Conservation (phyloP, 2,329 filamentous ascomycete species). For the Trichoderma afroharzianum region DNA sequence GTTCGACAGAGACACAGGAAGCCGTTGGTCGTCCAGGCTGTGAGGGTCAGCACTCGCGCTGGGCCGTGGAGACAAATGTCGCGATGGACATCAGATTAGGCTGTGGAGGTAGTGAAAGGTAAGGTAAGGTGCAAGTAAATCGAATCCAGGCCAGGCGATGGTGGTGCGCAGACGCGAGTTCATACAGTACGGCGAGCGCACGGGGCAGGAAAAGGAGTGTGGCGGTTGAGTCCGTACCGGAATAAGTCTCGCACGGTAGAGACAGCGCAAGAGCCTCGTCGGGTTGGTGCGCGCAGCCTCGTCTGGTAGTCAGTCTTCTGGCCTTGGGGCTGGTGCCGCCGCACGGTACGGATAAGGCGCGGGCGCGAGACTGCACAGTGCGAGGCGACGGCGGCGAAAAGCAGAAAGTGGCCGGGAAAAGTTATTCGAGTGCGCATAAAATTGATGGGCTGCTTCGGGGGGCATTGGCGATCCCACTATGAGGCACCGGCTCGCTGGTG, state of each 20-base stretch:
- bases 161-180: conserved; percentile 14
- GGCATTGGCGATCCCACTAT: conserved; percentile 13
- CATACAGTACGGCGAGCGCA: conserved; percentile 19
- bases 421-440: conserved; percentile 12
- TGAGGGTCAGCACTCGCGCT: conserved; percentile 23
- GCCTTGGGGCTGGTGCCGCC: not conserved
- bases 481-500: conserved; percentile 15
- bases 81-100: conserved; percentile 25
- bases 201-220: conserved; percentile 15
- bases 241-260: not conserved
- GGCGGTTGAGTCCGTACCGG: not conserved
- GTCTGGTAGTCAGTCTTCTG: no score
- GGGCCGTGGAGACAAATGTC: conserved; percentile 26
- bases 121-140: conserved; percentile 18
- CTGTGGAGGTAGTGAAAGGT: conserved; percentile 22
- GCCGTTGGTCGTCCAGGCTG: conserved; percentile 19
- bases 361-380: conserved; percentile 14
- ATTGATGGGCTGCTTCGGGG: conserved; percentile 15
- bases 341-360: conserved; percentile 14
- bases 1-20: conserved; percentile 5
- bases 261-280: not conserved
- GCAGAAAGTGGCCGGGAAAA: conserved; percentile 1
- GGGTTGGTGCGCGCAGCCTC: not conserved
- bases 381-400: conserved; percentile 12
- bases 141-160: conserved; percentile 8